phyloP scores from a whole-genome alignment of 257 asterid species.

The Capsicum pubescens region DNA sequence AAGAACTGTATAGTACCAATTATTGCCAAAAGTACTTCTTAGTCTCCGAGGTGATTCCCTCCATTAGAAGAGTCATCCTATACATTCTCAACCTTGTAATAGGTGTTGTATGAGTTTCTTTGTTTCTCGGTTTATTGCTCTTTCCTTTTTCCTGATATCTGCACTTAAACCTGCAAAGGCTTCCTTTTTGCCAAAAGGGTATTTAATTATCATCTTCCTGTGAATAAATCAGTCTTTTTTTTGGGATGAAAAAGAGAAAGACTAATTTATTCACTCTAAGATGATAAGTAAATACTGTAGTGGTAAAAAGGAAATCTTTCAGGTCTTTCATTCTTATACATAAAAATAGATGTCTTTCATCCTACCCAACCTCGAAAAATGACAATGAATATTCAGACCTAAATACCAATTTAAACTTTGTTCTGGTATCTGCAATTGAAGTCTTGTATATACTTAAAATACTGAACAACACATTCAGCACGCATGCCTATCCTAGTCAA shows the following conservation, averaged over 20 bases:
- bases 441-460: not conserved
- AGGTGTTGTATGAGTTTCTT: not conserved
- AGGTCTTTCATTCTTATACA: not conserved
- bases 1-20: not conserved
- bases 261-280: not conserved
- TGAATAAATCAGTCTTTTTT: not conserved
- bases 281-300: not conserved
- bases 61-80: not conserved
- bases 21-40: not conserved
- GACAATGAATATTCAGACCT: slow-evolving; percentile 2
- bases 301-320: not conserved
- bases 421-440: not conserved
- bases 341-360: not conserved
- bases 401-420: not conserved
- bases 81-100: not conserved
- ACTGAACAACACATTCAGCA: not conserved
- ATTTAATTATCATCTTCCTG: slow-evolving; percentile 11
- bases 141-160: not conserved
- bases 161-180: not conserved
- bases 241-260: not conserved
- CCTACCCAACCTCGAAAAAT: not conserved
- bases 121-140: not conserved
- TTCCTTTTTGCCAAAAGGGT: not conserved
- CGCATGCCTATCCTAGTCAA: not conserved
- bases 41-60: slow-evolving; percentile 8